Evolutionary conservation across 2,329 filamentous ascomycete genomes (phyloP).

Genomic region (Aspergillus felis): DNA sequence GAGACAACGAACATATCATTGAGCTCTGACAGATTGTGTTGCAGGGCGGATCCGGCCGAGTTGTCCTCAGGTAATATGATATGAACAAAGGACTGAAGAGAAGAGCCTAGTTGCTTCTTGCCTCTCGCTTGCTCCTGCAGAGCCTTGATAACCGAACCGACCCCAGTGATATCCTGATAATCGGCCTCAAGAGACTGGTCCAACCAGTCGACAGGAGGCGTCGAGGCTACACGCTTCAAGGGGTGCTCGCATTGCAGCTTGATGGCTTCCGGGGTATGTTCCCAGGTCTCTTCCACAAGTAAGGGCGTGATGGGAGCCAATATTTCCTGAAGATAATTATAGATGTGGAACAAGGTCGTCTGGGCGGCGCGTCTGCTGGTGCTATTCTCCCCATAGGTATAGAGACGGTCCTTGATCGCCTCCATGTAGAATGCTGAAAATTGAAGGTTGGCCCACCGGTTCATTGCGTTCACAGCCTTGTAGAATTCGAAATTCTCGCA

Average conservation of each 20-base stretch:
- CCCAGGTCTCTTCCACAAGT: slow-evolving; percentile 85
- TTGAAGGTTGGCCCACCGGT: slow-evolving; percentile 75
- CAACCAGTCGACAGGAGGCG: slow-evolving; percentile 32
- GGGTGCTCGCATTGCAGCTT: slow-evolving; percentile 47
- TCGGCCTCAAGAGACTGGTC: slow-evolving; percentile 47
- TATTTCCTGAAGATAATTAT: slow-evolving; percentile 70
- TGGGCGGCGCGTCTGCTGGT: slow-evolving; percentile 56
- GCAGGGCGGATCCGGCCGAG: slow-evolving; percentile 20
- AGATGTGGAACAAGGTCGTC: slow-evolving; percentile 57
- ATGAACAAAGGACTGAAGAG: slow-evolving; percentile 70
- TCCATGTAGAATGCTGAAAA: slow-evolving; percentile 94
- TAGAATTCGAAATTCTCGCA: slow-evolving; percentile 77
- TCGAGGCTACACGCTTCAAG: slow-evolving; percentile 36
- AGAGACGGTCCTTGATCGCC: slow-evolving; percentile 83
- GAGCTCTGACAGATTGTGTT: slow-evolving; percentile 47
- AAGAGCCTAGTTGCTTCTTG: slow-evolving; percentile 72
- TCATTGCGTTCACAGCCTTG: slow-evolving; percentile 68
- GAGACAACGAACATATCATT: slow-evolving; percentile 67
- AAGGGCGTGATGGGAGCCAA: slow-evolving; percentile 76
- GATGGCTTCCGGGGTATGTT: slow-evolving; percentile 65
- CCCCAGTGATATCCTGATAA: slow-evolving; percentile 41
- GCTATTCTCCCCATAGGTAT: slow-evolving; percentile 71
- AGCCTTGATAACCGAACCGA: slow-evolving; percentile 66
- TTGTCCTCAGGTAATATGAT: slow-evolving; percentile 23
- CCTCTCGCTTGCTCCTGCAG: slow-evolving; percentile 69